Percentiles rank a stretch among this genome's conserved stretches.
Evolutionary conservation across 2,329 filamentous ascomycete species (phyloP).

Genomic region (Cercospora sp.): DNA sequence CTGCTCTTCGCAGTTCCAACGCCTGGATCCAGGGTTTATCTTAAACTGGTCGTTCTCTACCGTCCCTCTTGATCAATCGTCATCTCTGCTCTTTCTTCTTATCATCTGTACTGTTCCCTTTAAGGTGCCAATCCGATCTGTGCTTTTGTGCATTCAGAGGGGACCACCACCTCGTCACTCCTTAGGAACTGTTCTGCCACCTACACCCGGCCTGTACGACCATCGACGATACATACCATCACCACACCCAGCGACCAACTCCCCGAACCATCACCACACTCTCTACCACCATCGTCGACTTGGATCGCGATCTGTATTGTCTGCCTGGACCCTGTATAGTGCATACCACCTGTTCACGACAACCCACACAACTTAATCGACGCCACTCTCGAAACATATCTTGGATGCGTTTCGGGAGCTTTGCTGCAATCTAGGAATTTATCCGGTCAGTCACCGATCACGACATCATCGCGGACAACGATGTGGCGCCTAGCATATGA

Average conservation of each 20-base stretch:
- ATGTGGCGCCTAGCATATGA: slow-evolving; percentile 22
- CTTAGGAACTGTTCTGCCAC: slow-evolving; percentile 28
- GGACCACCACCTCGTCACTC: slow-evolving; percentile 27
- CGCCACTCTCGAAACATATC: slow-evolving; percentile 17
- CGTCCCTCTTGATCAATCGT: slow-evolving; percentile 29
- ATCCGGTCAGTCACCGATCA: slow-evolving; percentile 23
- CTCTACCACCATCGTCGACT: neutral
- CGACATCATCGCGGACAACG: slow-evolving; percentile 17
- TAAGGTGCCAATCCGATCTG: slow-evolving; percentile 27
- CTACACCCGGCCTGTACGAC: slow-evolving; percentile 25
- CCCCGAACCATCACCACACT: slow-evolving; percentile 16
- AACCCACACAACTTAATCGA: slow-evolving; percentile 25
- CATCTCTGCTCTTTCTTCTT: slow-evolving; percentile 31
- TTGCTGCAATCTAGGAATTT: slow-evolving; percentile 15
- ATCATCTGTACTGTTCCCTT: slow-evolving; percentile 23
- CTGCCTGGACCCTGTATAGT: slow-evolving; percentile 26
- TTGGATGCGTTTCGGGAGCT: slow-evolving; percentile 25
- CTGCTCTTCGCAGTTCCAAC: slow-evolving; percentile 29
- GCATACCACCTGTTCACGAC: slow-evolving; percentile 19
- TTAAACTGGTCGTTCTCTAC: slow-evolving; percentile 30
- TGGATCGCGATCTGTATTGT: slow-evolving; percentile 21
- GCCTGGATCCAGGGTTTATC: slow-evolving; percentile 35
- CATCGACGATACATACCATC: neutral
- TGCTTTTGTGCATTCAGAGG: slow-evolving; percentile 20
- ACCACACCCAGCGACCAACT: neutral